Evolutionary conservation across 306 rosid species (phyloP).

Genomic region (Fragaria iinumae): DNA sequence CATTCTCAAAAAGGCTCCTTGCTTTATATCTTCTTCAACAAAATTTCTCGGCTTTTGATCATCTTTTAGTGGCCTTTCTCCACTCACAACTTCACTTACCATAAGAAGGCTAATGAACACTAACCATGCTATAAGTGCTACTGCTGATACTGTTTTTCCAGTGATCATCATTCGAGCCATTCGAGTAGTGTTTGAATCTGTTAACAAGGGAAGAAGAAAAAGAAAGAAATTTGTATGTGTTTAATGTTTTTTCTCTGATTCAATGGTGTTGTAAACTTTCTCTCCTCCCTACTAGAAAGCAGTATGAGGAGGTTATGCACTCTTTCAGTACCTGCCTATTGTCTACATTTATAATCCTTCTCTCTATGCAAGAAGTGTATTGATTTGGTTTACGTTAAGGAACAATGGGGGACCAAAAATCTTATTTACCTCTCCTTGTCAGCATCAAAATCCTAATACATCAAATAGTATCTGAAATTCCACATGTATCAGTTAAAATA

Average conservation of each 20-base stretch:
- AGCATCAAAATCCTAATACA: neutral
- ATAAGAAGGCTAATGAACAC: conserved; percentile 38
- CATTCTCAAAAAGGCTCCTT: conserved; percentile 35
- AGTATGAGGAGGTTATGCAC: conserved; percentile 18
- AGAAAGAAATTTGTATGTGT: neutral
- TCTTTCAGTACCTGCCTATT: conserved; percentile 18
- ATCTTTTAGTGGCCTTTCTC: conserved; percentile 55
- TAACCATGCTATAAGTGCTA: conserved; percentile 30
- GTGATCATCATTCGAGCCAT: conserved; percentile 43
- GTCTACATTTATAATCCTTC: conserved; percentile 20
- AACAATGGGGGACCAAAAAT: conserved; percentile 10
- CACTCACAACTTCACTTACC: conserved; percentile 39
- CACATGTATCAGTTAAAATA: neutral
- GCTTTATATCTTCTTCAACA: conserved; percentile 17
- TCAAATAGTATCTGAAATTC: neutral
- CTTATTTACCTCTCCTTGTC: neutral
- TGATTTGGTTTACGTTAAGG: neutral
- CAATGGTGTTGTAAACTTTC: neutral
- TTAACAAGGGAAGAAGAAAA: conserved; percentile 1
- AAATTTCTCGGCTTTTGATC: conserved; percentile 10
- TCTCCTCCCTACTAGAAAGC: neutral
- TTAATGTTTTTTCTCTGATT: neutral
- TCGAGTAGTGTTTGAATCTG: conserved; percentile 17
- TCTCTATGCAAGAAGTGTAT: conserved; percentile 2
- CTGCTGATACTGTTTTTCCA: conserved; percentile 29